These are phyloP conservation scores for Cinchona pubescens DNA, from an alignment of 257 asterid genomes.

Conservation along the genomic window DNA sequence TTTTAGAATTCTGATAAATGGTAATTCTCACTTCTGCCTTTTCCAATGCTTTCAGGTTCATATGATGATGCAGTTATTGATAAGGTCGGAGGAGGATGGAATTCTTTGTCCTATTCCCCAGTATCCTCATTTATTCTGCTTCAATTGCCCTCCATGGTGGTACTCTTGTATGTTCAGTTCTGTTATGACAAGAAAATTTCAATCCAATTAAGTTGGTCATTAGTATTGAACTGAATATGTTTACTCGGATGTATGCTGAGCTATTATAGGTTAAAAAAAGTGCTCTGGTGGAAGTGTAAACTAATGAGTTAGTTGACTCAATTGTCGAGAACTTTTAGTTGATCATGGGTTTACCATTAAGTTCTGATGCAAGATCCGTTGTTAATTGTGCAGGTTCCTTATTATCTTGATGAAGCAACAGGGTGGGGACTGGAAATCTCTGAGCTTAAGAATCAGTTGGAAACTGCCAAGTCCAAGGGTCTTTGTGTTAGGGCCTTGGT, in stretches of 20 bases:
- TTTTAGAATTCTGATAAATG: background rate
- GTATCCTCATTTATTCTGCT: conserved; percentile 86
- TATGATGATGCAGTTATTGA: conserved; percentile 97
- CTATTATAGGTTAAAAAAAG: background rate
- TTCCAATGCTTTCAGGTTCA: conserved; percentile 60
- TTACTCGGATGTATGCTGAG: background rate
- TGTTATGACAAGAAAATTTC: background rate
- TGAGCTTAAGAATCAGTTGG: conserved; percentile 78
- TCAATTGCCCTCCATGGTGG: conserved; percentile 95
- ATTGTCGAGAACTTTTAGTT: background rate
- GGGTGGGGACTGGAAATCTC: conserved; percentile 94
- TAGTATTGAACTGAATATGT: background rate
- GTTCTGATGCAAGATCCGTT: conserved; percentile 17
- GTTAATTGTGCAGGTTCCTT: conserved; percentile 65
- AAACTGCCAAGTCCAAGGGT: conserved; percentile 77
- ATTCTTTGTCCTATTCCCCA: conserved; percentile 97
- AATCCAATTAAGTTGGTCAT: background rate
- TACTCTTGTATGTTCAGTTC: conserved; percentile 62
- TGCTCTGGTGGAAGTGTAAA: background rate
- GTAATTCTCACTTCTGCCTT: background rate
- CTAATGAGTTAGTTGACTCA: background rate
- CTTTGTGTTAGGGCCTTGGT: conserved; percentile 74
- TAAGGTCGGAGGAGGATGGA: conserved; percentile 80
- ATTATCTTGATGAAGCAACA: conserved; percentile 88
- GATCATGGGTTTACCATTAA: background rate